These are phyloP conservation scores for Xylaria cubensis DNA, from an alignment of 495 filamentous ascomycete genomes.

Conservation along the genomic window DNA sequence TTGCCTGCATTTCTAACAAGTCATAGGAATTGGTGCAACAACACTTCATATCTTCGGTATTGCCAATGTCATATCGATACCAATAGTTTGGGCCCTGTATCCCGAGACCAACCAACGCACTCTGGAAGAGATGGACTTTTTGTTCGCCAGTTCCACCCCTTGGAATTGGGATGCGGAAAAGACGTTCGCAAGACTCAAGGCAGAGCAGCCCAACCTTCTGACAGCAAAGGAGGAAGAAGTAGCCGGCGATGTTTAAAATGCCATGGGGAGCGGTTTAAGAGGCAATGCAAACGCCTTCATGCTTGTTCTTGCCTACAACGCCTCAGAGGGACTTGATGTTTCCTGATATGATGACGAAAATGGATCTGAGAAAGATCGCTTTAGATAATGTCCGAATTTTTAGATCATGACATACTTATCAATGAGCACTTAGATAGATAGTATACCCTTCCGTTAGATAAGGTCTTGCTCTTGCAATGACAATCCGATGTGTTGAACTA, in stretches of 20 bases:
- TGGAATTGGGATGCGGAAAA: slow-evolving; percentile 72
- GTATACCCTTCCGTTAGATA: not conserved
- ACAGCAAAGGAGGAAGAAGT: slow-evolving; percentile 8
- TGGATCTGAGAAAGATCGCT: not conserved
- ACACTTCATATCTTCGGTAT: slow-evolving; percentile 72
- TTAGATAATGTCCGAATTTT: not conserved
- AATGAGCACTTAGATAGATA: not conserved
- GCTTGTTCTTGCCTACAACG: not conserved
- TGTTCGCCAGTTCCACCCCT: slow-evolving; percentile 65
- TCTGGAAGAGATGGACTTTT: slow-evolving; percentile 71
- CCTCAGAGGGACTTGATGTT: not conserved
- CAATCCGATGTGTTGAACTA: not conserved
- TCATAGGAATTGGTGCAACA: slow-evolving; percentile 61
- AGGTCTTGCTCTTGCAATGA: not conserved
- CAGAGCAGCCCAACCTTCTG: slow-evolving; percentile 49
- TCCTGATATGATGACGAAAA: not conserved
- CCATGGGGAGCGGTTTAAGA: not conserved
- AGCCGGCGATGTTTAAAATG: not conserved
- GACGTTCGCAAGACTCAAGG: slow-evolving; percentile 66
- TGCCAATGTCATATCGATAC: slow-evolving; percentile 66
- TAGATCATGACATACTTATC: not conserved
- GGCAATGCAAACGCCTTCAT: not conserved
- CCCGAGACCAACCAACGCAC: slow-evolving; percentile 73
- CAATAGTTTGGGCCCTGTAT: slow-evolving; percentile 73
- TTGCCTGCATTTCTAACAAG: not conserved